These are phyloP conservation scores for Diaporthe citriasiana DNA, from an alignment of 2,329 filamentous ascomycete species.

Conservation along the genomic window DNA sequence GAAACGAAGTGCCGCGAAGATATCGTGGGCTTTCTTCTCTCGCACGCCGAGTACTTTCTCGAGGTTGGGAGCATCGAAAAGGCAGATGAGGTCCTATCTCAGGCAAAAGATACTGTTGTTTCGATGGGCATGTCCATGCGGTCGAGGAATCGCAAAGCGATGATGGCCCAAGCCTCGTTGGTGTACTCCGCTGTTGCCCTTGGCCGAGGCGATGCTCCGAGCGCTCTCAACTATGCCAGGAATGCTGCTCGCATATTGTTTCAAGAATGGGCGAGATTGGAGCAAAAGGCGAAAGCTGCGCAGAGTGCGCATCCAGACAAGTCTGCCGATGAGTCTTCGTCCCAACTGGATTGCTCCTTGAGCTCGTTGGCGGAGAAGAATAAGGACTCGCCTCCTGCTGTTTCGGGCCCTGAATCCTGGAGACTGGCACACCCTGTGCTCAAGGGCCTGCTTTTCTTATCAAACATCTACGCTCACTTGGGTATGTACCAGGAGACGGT, in stretches of 20 bases:
- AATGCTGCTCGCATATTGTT: constrained; percentile 69
- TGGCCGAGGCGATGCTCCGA: constrained; percentile 71
- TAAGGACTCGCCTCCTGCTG: constrained; percentile 45
- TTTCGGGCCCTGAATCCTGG: constrained; percentile 82
- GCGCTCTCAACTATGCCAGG: constrained; percentile 70
- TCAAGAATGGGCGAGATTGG: constrained; percentile 68
- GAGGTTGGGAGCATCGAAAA: constrained; percentile 75
- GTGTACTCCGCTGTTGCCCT: constrained; percentile 76
- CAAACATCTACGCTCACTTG: constrained; percentile 83
- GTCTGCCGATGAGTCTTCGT: constrained; percentile 31
- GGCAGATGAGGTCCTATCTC: constrained; percentile 60
- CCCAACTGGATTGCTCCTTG: constrained; percentile 38
- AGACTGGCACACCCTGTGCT: constrained; percentile 81
- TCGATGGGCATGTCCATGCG: constrained; percentile 47
- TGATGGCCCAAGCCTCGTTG: constrained; percentile 72
- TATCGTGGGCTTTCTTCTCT: constrained; percentile 72
- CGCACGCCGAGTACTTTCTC: constrained; percentile 81
- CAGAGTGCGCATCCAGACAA: constrained; percentile 46
- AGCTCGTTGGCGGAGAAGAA: constrained; percentile 45
- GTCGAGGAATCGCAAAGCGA: constrained; percentile 58
- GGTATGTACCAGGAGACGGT: constrained; percentile 91
- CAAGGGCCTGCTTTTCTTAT: constrained; percentile 79
- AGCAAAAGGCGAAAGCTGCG: constrained; percentile 54
- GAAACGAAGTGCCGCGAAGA: constrained; percentile 54
- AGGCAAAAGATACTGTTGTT: constrained; percentile 55